Evolutionary conservation across 169 alveolate genomes (phyloP).

Genomic region (Plasmodium coatneyi): DNA sequence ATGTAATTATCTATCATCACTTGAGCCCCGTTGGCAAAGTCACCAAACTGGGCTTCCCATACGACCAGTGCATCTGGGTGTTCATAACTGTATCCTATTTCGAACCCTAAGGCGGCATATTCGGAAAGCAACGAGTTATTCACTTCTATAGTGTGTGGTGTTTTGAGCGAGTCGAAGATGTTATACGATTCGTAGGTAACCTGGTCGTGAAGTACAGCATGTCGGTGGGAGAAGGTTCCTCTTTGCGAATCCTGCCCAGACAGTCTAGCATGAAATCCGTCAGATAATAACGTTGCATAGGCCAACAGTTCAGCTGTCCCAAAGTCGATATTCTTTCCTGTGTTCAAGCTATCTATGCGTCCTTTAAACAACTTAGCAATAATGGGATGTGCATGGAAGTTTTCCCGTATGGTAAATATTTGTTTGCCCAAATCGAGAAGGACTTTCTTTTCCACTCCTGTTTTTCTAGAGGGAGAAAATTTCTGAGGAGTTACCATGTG

Average conservation of each 20-base stretch:
- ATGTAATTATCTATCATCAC: slow-evolving; percentile 94
- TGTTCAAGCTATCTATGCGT: slow-evolving; percentile 86
- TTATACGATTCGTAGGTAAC: slow-evolving; percentile 79
- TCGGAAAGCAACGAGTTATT: slow-evolving; percentile 93
- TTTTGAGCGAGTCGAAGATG: slow-evolving; percentile 62
- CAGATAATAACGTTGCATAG: slow-evolving; percentile 92
- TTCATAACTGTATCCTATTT: slow-evolving; percentile 94
- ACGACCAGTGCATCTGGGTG: slow-evolving; percentile 92
- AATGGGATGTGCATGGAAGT: slow-evolving; percentile 91
- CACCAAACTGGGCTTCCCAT: slow-evolving; percentile 98
- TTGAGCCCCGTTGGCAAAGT: slow-evolving; percentile 97
- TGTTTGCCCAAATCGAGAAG: slow-evolving; percentile 89
- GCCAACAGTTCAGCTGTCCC: slow-evolving; percentile 96
- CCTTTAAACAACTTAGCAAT: slow-evolving; percentile 90
- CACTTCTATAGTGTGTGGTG: slow-evolving; percentile 81
- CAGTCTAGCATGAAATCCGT: slow-evolving; percentile 93
- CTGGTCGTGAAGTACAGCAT: slow-evolving; percentile 93
- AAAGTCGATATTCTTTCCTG: slow-evolving; percentile 89
- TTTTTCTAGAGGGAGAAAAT: slow-evolving; percentile 63
- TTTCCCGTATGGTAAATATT: slow-evolving; percentile 89
- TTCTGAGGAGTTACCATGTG: slow-evolving; percentile 76
- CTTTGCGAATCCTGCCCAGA: slow-evolving; percentile 97
- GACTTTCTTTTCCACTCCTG: slow-evolving; percentile 84
- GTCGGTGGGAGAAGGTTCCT: slow-evolving; percentile 98
- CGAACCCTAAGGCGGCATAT: slow-evolving; percentile 94